phyloP scores from a whole-genome alignment of 768 basidiomycete species.

The Coprinellus micaceus region DNA sequence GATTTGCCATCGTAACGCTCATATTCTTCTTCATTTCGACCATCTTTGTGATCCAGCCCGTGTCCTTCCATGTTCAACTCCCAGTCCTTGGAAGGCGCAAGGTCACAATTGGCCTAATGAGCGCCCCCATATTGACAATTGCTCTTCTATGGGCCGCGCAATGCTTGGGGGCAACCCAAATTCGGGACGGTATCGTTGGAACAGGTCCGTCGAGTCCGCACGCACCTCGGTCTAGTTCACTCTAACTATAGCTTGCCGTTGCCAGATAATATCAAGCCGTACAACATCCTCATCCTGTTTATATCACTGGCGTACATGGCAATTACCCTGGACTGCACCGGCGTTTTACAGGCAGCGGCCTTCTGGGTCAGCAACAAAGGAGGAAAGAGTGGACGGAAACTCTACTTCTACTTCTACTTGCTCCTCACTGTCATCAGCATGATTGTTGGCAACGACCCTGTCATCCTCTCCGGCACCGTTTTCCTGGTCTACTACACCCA shows the following conservation, averaged over 20 bases:
- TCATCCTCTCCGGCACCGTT: conserved; percentile 87
- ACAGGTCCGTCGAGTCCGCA: conserved; percentile 12
- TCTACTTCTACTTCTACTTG: conserved; percentile 79
- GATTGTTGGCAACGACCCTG: conserved; percentile 87
- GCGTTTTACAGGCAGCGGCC: conserved; percentile 80
- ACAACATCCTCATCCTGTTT: conserved; percentile 92
- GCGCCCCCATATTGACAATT: conserved; percentile 51
- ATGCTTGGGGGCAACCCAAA: conserved; percentile 44
- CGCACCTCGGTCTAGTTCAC: not conserved
- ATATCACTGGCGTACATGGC: conserved; percentile 91
- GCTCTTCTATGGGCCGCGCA: conserved; percentile 53
- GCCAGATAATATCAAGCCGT: conserved; percentile 73
- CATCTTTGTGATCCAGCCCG: conserved; percentile 46
- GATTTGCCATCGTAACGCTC: conserved; percentile 45
- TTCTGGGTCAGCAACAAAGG: conserved; percentile 85
- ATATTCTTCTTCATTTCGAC: conserved; percentile 53
- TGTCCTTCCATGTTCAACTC: conserved; percentile 31
- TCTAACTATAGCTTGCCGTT: conserved; percentile 8
- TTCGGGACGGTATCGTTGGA: conserved; percentile 71
- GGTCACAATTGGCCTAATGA: conserved; percentile 46
- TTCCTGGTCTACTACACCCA: conserved; percentile 88
- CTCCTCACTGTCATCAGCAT: conserved; percentile 77
- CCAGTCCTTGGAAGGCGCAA: conserved; percentile 27
- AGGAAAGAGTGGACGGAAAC: conserved; percentile 60
- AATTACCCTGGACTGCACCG: conserved; percentile 86